A percentile compares a stretch with the other conserved stretches of the same genome.
Evolutionary conservation across 495 filamentous ascomycete species (phyloP).

Genomic region (Xylaria palmicola): DNA sequence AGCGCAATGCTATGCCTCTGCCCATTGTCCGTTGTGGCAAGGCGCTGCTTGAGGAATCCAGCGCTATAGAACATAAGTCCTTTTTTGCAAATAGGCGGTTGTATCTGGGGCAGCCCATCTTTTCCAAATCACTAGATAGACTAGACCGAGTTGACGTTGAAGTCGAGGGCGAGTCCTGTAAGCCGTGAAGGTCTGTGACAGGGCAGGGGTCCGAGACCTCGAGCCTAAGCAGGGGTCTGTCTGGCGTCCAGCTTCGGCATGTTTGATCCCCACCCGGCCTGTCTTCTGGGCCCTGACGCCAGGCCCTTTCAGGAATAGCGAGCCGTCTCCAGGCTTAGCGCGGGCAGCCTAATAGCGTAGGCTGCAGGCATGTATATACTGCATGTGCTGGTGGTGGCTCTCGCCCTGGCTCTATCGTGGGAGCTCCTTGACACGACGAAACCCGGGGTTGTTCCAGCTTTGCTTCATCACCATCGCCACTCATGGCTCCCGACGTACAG

Average conservation of each 20-base stretch:
- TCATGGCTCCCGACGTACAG: constrained; percentile 26
- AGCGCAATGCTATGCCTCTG: too few species aligned
- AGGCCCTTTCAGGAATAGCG: not conserved
- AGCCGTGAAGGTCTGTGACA: not conserved
- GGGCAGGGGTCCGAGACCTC: not conserved
- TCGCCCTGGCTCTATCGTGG: constrained; percentile 24
- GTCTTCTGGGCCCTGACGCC: constrained; percentile 2
- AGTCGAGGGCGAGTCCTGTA: not conserved
- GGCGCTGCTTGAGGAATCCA: too few species aligned
- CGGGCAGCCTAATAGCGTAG: too few species aligned
- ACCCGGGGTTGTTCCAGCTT: constrained; percentile 35
- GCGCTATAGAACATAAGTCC: too few species aligned
- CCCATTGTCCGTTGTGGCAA: too few species aligned
- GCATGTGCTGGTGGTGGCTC: constrained; percentile 13
- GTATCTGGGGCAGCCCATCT: not conserved
- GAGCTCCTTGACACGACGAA: constrained; percentile 30
- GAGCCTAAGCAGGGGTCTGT: constrained; percentile 11
- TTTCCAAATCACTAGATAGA: not conserved
- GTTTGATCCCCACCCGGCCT: constrained; percentile 11
- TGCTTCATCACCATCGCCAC: constrained; percentile 34
- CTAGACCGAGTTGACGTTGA: not conserved
- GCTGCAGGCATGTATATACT: too few species aligned
- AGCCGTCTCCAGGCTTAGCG: not conserved
- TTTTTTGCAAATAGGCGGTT: not conserved
- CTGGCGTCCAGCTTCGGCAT: not conserved